These are phyloP conservation scores for Candida bentonensis DNA, from an alignment of 805 yeast genomes.

Conservation along the genomic window DNA sequence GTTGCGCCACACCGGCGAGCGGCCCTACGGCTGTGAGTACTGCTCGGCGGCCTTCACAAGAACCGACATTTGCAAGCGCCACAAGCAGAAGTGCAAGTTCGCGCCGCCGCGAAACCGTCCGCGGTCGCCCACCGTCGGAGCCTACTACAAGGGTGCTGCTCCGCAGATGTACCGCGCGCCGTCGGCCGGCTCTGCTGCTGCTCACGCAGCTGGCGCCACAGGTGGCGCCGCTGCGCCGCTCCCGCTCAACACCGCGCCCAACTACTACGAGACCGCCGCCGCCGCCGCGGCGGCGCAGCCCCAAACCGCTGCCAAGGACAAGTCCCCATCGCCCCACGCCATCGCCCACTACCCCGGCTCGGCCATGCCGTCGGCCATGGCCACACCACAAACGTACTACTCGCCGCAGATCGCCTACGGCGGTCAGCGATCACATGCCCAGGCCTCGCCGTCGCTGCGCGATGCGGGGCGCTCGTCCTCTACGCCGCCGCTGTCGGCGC, in stretches of 20 bases:
- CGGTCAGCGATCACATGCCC: background rate
- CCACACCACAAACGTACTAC: no score
- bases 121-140: background rate
- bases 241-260: background rate
- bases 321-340: background rate
- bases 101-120: background rate
- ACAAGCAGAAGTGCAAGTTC: slow-evolving; percentile 21
- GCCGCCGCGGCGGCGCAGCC: background rate
- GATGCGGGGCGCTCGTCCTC: background rate
- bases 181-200: no score
- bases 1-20: slow-evolving; percentile 86
- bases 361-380: background rate
- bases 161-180: background rate
- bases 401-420: background rate
- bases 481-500: background rate
- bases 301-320: background rate
- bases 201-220: no score
- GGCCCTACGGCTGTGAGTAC: slow-evolving; percentile 80
- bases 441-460: background rate
- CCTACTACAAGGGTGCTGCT: background rate
- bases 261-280: background rate
- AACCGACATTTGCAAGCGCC: slow-evolving; percentile 67
- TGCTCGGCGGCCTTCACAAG: slow-evolving; percentile 51
- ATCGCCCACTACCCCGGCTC: background rate
- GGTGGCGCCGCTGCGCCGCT: no score